phyloP scores from a whole-genome alignment of 192 early-diverging fungal genomes.

The Coemansia pectinata region DNA sequence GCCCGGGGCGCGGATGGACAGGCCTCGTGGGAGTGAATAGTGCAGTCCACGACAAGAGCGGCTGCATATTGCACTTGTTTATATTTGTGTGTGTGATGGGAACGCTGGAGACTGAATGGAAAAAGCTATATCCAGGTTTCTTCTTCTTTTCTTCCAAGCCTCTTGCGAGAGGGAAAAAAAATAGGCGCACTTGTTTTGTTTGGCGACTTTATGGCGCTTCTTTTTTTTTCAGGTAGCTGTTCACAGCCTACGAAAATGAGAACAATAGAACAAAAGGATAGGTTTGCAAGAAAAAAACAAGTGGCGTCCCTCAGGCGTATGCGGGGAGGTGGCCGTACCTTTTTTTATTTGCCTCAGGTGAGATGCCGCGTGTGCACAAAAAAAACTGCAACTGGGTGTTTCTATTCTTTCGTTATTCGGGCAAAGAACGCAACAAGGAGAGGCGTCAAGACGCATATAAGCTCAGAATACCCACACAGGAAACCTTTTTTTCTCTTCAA shows the following conservation, averaged over 20 bases:
- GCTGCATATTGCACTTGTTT: background rate
- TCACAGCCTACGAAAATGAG: background rate
- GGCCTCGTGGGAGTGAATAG: background rate
- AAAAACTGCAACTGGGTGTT: background rate
- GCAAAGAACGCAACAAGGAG: background rate
- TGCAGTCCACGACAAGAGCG: background rate
- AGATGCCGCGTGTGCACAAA: slow-evolving; percentile 5
- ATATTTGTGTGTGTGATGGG: background rate
- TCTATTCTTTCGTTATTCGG: slow-evolving; percentile 1
- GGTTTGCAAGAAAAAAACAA: background rate
- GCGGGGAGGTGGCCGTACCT: background rate
- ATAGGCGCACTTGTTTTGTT: background rate
- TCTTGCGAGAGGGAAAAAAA: background rate
- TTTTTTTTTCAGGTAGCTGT: background rate
- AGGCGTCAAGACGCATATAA: slow-evolving; percentile 8
- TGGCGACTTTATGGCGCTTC: background rate
- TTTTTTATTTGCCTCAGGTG: slow-evolving; percentile 6
- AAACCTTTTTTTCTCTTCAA: background rate
- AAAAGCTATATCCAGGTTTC: background rate
- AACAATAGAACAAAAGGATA: background rate
- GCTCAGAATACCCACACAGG: background rate
- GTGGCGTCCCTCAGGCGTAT: slow-evolving; percentile 1
- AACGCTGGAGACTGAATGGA: background rate
- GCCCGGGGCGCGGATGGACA: slow-evolving; percentile 1
- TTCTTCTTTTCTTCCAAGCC: background rate